Conservation (phyloP, 2,329 filamentous ascomycete species). For the Stachybotrys chlorohalonatus region DNA sequence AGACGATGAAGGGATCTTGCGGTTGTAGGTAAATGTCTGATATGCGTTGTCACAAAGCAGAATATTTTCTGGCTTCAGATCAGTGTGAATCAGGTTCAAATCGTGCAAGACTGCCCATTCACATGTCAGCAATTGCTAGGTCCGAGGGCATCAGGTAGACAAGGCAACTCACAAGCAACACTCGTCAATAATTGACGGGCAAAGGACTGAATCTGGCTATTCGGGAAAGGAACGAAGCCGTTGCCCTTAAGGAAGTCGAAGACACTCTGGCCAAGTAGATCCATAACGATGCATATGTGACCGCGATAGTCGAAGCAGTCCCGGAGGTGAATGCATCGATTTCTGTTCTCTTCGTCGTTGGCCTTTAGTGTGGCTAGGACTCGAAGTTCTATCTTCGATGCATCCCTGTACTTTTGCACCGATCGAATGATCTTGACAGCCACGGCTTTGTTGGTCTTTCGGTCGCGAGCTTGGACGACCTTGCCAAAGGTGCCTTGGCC, state of each 20-base stretch:
- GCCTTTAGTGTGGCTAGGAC: slow-evolving; percentile 86
- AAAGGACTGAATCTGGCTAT: slow-evolving; percentile 96
- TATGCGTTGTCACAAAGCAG: slow-evolving; percentile 56
- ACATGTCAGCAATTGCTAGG: slow-evolving; percentile 6
- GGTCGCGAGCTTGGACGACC: slow-evolving; percentile 87
- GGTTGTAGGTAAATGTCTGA: slow-evolving; percentile 63
- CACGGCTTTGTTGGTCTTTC: slow-evolving; percentile 64
- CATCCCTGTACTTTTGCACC: slow-evolving; percentile 96
- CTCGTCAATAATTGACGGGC: slow-evolving; percentile 95
- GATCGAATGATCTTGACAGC: slow-evolving; percentile 98
- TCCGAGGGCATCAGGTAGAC: neutral
- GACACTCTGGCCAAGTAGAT: slow-evolving; percentile 81
- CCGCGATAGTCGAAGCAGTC: slow-evolving; percentile 97
- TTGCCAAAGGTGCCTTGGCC: slow-evolving; percentile 98
- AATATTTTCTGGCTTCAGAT: slow-evolving; percentile 64
- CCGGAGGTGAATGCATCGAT: slow-evolving; percentile 91
- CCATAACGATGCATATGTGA: slow-evolving; percentile 83
- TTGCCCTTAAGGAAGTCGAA: slow-evolving; percentile 98
- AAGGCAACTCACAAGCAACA: slow-evolving; percentile 71
- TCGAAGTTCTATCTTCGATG: slow-evolving; percentile 85
- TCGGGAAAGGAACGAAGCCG: slow-evolving; percentile 91
- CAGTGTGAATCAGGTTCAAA: slow-evolving; percentile 91
- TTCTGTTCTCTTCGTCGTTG: slow-evolving; percentile 86
- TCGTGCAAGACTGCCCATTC: slow-evolving; percentile 71
- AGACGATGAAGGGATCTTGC: slow-evolving; percentile 60